Evolutionary conservation across 345 rosid genomes (phyloP).

Genomic region (Anacardium occidentale): DNA sequence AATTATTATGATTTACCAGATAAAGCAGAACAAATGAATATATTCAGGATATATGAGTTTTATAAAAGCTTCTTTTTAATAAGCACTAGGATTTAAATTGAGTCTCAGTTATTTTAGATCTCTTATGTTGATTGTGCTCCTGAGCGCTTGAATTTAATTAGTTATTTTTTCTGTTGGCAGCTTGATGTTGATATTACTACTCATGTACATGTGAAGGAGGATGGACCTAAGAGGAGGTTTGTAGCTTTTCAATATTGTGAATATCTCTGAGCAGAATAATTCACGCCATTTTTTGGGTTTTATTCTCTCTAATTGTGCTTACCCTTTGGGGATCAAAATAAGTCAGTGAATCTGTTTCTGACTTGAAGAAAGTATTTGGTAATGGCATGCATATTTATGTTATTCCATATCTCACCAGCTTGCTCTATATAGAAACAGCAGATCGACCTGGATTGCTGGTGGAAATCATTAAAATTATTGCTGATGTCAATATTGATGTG

Average conservation of each 20-base stretch:
- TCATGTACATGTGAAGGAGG: conserved; percentile 65
- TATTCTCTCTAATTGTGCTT: not conserved
- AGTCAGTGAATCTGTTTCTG: not conserved
- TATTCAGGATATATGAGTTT: not conserved
- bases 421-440: conserved; percentile 84
- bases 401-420: conserved; percentile 43
- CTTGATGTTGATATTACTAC: conserved; percentile 90
- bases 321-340: not conserved
- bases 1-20: too few species aligned
- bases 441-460: conserved; percentile 93
- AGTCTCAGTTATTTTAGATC: not conserved
- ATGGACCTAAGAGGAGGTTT: conserved; percentile 90
- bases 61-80: not conserved
- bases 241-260: conserved; percentile 11
- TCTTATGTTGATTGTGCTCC: not conserved
- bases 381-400: conserved; percentile 3
- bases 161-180: conserved; percentile 43
- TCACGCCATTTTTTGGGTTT: not conserved
- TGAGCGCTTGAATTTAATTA: conserved; percentile 2
- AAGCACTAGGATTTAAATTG: not conserved
- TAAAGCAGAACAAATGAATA: too few species aligned
- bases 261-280: conserved; percentile 4
- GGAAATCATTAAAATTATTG: conserved; percentile 77
- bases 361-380: not conserved
- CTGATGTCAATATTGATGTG: conserved; percentile 76